phyloP scores from a whole-genome alignment of 495 filamentous ascomycete species.

The Penicillium angulare region DNA sequence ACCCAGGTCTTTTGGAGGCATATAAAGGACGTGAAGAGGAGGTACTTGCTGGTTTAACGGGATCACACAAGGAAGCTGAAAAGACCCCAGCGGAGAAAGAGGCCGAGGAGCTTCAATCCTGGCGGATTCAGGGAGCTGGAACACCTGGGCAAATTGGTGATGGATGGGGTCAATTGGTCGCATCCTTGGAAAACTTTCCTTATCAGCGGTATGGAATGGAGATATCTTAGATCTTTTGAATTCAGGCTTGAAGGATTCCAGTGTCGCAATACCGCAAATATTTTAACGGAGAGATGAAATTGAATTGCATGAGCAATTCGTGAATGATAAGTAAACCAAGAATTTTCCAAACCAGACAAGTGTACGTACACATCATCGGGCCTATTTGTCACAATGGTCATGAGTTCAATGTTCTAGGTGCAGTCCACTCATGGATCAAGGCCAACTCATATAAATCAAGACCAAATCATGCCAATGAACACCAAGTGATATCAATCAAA shows the following conservation, averaged over 20 bases:
- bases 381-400: no score
- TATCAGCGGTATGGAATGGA: slow-evolving; percentile 70
- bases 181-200: slow-evolving; percentile 66
- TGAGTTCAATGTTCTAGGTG: no score
- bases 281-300: no score
- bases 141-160: slow-evolving; percentile 58
- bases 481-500: no score
- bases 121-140: slow-evolving; percentile 45
- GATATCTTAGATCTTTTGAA: slow-evolving; percentile 8
- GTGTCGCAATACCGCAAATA: not conserved
- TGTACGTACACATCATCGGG: no score
- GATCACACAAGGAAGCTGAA: slow-evolving; percentile 59
- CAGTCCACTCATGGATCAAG: no score
- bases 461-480: no score
- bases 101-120: slow-evolving; percentile 41
- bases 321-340: no score
- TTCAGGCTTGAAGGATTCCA: not conserved
- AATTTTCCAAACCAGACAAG: no score
- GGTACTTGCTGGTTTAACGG: slow-evolving; percentile 81
- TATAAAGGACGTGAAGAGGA: slow-evolving; percentile 73
- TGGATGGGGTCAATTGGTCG: slow-evolving; percentile 67
- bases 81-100: slow-evolving; percentile 44
- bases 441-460: no score
- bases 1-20: slow-evolving; percentile 72
- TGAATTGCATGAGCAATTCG: no score